Percentiles rank a stretch among this genome's conserved stretches.
Evolutionary conservation across 495 filamentous ascomycete species (phyloP).

Genomic region (Sabuloglossum arenarium): DNA sequence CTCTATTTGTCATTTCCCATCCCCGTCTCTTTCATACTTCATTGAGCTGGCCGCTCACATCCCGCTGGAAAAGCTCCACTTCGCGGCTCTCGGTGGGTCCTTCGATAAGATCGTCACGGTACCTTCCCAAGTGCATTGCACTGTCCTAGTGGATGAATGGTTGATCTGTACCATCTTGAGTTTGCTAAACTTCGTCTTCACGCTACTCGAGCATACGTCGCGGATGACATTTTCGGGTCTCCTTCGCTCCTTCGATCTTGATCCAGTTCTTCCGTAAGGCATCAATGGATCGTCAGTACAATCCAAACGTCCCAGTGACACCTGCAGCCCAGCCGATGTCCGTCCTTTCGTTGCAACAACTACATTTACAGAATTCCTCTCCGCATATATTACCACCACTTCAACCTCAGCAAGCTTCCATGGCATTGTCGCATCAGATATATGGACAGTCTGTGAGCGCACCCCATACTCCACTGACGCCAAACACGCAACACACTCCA

Average conservation of each 20-base stretch:
- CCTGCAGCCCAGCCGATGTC: background rate
- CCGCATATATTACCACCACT: background rate
- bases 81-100: background rate
- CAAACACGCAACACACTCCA: conserved; percentile 9
- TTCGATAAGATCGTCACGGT: background rate
- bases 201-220: background rate
- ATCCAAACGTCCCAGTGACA: background rate
- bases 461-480: conserved; percentile 12
- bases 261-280: background rate
- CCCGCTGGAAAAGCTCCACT: background rate
- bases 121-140: background rate
- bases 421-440: background rate
- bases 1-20: background rate
- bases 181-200: background rate
- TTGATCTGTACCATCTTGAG: background rate
- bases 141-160: background rate
- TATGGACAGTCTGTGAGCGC: background rate
- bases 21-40: background rate
- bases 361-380: background rate
- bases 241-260: background rate
- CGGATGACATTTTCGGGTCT: background rate
- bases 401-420: background rate
- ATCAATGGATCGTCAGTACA: background rate
- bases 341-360: background rate
- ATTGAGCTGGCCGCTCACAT: background rate